Conservation (phyloP, 306 rosid genomes). For the Begonia peltatifolia region DNA sequence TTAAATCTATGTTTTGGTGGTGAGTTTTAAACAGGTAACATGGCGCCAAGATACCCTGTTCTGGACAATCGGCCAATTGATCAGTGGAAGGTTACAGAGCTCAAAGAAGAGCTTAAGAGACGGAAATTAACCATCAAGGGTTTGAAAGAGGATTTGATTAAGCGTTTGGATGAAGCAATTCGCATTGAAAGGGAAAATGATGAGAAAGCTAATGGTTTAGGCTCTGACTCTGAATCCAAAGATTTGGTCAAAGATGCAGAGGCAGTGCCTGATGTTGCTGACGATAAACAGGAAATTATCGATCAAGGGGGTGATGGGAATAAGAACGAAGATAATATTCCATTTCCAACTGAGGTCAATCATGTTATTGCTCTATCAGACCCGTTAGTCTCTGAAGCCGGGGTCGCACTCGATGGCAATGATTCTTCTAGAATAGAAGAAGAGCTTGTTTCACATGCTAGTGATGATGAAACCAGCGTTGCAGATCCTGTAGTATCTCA, state of each 20-base stretch:
- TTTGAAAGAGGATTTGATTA: slow-evolving; percentile 79
- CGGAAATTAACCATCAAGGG: slow-evolving; percentile 61
- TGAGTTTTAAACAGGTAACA: slow-evolving; percentile 25
- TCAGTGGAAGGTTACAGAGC: slow-evolving; percentile 85
- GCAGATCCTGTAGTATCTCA: slow-evolving; percentile 20
- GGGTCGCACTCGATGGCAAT: slow-evolving; percentile 15
- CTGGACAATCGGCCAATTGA: slow-evolving; percentile 66
- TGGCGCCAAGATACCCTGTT: slow-evolving; percentile 60
- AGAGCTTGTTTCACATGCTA: slow-evolving; percentile 13
- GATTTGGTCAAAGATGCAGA: slow-evolving; percentile 11
- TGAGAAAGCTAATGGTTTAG: slow-evolving; percentile 24
- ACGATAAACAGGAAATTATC: slow-evolving; percentile 14
- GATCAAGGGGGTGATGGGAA: slow-evolving; percentile 14
- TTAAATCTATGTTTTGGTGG: slow-evolving; percentile 23
- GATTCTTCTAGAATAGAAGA: slow-evolving; percentile 23
- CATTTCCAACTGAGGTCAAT: slow-evolving; percentile 19
- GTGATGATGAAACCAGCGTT: slow-evolving; percentile 25
- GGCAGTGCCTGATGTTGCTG: slow-evolving; percentile 14
- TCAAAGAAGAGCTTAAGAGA: slow-evolving; percentile 83
- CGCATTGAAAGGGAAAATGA: slow-evolving; percentile 32
- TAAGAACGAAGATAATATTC: slow-evolving; percentile 15
- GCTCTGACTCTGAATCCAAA: slow-evolving; percentile 9
- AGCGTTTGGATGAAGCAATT: slow-evolving; percentile 67
- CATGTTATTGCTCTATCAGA: slow-evolving; percentile 4
- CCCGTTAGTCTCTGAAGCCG: slow-evolving; percentile 6